A percentile compares a stretch with the other conserved stretches of the same genome.
Evolutionary conservation across 495 filamentous ascomycete species (phyloP).

Genomic region (Trichoderma reesei): DNA sequence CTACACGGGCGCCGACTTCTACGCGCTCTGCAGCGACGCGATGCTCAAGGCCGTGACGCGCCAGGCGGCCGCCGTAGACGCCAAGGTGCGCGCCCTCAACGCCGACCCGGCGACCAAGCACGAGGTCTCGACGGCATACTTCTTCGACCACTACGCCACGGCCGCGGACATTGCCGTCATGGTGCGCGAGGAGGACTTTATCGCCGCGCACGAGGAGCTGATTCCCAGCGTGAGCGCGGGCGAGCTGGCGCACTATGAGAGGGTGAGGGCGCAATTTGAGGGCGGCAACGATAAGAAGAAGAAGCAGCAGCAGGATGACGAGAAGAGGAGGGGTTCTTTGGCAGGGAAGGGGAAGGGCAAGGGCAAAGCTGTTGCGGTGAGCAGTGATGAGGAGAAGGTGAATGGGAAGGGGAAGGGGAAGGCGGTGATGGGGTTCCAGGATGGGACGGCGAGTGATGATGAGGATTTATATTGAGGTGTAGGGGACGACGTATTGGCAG

Average conservation of each 20-base stretch:
- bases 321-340: conserved; percentile 15
- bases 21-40: conserved; percentile 91
- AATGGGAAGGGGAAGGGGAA: conserved; percentile 44
- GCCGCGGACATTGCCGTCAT: conserved; percentile 74
- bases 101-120: conserved; percentile 21
- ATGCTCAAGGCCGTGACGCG: conserved; percentile 98
- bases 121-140: conserved; percentile 73
- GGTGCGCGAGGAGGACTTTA: conserved; percentile 82
- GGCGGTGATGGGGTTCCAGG: conserved; percentile 25
- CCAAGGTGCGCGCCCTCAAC: conserved; percentile 63
- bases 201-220: conserved; percentile 67
- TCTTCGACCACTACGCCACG: conserved; percentile 85
- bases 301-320: conserved; percentile 28
- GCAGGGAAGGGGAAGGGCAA: conserved; percentile 38
- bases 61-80: conserved; percentile 73
- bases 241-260: conserved; percentile 85
- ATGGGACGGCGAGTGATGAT: conserved; percentile 26
- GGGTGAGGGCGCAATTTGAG: conserved; percentile 75
- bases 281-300: conserved; percentile 26
- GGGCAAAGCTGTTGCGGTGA: conserved; percentile 30
- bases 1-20: conserved; percentile 94
- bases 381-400: conserved; percentile 30
- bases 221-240: conserved; percentile 89
- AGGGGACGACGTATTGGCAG: no score
- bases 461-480: conserved; percentile 20